A percentile compares a stretch with the other conserved stretches of the same genome.
Conservation (phyloP, 1,139 yeast genomes). For the Insectozyma bohioensis region DNA sequence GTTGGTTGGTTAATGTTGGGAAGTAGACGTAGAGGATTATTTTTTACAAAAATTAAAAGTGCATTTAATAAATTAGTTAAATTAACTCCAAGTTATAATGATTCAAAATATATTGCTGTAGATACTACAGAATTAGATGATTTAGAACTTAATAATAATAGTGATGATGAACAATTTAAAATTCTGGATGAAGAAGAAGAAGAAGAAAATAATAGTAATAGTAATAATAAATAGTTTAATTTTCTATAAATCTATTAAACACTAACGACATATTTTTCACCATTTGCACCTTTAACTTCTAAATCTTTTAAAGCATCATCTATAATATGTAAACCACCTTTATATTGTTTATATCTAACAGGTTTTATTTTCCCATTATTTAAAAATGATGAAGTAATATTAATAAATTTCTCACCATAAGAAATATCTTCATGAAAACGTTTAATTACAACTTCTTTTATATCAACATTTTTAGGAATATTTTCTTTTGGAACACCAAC, state of each 20-base stretch:
- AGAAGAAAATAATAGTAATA: conserved; percentile 2
- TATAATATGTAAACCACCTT: conserved; percentile 34
- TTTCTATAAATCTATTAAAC: conserved; percentile 8
- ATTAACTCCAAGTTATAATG: conserved; percentile 11
- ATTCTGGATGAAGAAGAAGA: conserved; percentile 20
- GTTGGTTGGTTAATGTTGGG: conserved; percentile 53
- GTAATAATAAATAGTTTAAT: neutral
- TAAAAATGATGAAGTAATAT: conserved; percentile 30
- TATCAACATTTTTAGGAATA: conserved; percentile 20
- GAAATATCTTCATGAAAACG: conserved; percentile 43
- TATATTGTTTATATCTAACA: conserved; percentile 32
- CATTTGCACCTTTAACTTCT: conserved; percentile 41
- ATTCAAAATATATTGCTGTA: conserved; percentile 10
- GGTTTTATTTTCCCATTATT: conserved; percentile 26
- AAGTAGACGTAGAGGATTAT: conserved; percentile 21
- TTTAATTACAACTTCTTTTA: conserved; percentile 35
- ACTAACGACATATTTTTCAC: conserved; percentile 40
- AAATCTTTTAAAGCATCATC: conserved; percentile 35
- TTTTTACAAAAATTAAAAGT: conserved; percentile 14
- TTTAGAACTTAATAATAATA: conserved; percentile 10
- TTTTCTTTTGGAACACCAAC: conserved; percentile 36
- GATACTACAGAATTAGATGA: conserved; percentile 7
- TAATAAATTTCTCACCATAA: conserved; percentile 36
- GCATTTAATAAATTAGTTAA: conserved; percentile 7
- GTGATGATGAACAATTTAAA: conserved; percentile 15